Base-by-base conservation (phyloP, 176 grass and related monocot species). In the Themeda triandra region DNA sequence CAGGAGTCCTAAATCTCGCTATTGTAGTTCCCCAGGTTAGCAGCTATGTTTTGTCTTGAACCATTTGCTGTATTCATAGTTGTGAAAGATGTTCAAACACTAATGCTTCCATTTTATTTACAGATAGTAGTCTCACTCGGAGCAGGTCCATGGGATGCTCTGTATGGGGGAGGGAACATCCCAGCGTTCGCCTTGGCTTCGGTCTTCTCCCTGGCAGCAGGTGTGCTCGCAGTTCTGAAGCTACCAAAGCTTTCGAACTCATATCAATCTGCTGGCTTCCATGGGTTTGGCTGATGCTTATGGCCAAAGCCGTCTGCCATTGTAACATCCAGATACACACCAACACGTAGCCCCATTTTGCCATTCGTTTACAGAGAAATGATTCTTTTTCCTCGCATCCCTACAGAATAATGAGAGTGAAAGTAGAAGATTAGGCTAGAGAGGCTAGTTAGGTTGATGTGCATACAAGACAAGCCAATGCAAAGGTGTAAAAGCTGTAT, bases 1-100 rank as follows among this genome's bases (percentile, higher is more conserved):
- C 93, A 49, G 96, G 96, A 84, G 96, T 99, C 73, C 75, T 99
- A 76, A 99, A 99, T 86, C 93, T 99, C 0, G 93, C 93, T 37
- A 99, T 99, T 29, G 96, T 99, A 0, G 83, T 93, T 86, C 96
- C 96, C 51, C 93, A 99, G 93, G 96, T 99, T 53, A 15, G 76
- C 63, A 65, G 24, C 13, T 30, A 30, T 0, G 10, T 54, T 51
- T 51, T 72, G 3, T 32, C 13, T n/a, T 21, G 11, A 40, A 27
- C 0, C 2, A 6, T 10, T 11, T 21, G 7, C 19, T 76, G 25
- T 56, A 71, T 66, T 41, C 2, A 1, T n/a, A 4, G 7, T 62
- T n/a, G 8, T 8, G 8, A 2, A 68, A 49, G 5, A 63, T 87
- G 41, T 10, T 1, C 2, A 28, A 14, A 63, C 24, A 2, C 23